A percentile compares a stretch with the other conserved stretches of the same genome.
Conservation (phyloP, 257 asterid species). For the Echites panduratus region DNA sequence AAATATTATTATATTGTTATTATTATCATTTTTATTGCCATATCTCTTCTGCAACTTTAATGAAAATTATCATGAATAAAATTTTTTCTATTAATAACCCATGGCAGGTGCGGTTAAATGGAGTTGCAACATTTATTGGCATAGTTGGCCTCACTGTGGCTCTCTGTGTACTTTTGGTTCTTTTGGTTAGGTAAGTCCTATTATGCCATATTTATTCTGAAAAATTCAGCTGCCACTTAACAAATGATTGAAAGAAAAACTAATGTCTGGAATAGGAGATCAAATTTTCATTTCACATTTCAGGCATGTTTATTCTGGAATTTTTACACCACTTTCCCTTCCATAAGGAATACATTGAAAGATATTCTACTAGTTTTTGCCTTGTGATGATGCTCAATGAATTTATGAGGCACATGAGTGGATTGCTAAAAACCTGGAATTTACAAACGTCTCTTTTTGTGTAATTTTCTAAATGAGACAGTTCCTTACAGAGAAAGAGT, state of each 20-base stretch:
- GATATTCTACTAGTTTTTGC: neutral
- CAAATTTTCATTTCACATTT: neutral
- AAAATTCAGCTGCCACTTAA: neutral
- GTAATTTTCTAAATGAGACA: neutral
- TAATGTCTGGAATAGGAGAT: neutral
- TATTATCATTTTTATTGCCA: too few relatives aligned
- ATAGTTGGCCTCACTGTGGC: slow-evolving; percentile 90
- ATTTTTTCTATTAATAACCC: neutral
- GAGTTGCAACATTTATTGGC: slow-evolving; percentile 95
- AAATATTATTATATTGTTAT: neutral
- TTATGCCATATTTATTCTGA: neutral
- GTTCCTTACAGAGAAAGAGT: neutral
- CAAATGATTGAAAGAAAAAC: neutral
- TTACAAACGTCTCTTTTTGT: neutral
- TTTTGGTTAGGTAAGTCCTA: slow-evolving; percentile 55
- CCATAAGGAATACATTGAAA: neutral
- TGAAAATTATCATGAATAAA: neutral
- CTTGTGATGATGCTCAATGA: neutral
- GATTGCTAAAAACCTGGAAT: neutral
- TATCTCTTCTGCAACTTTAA: neutral
- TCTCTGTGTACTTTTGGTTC: slow-evolving; percentile 59
- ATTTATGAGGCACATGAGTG: neutral
- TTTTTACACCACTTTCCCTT: neutral
- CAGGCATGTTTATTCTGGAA: neutral
- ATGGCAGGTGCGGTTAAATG: slow-evolving; percentile 86